These are phyloP conservation scores for Spinellus fusiger DNA, from an alignment of 192 early-diverging fungal genomes.

Conservation along the genomic window DNA sequence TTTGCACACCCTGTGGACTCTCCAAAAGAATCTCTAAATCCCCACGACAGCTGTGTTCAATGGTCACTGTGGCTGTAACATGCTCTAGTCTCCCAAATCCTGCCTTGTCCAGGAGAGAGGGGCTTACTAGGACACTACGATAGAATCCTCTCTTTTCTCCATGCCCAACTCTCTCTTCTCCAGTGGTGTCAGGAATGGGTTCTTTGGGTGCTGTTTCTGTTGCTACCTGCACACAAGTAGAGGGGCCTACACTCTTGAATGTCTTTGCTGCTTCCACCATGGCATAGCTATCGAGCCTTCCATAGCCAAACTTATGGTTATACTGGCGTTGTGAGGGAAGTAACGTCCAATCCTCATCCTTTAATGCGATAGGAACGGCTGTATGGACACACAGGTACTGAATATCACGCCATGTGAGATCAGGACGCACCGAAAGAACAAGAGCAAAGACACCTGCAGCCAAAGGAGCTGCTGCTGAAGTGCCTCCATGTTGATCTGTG, in stretches of 20 bases:
- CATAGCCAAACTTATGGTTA: slow-evolving; percentile 94
- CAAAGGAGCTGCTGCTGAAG: slow-evolving; percentile 92
- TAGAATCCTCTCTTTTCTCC: too few relatives aligned
- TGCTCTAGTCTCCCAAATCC: slow-evolving; percentile 71
- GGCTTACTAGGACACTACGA: too few relatives aligned
- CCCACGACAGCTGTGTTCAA: slow-evolving; percentile 75
- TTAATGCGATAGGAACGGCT: slow-evolving; percentile 63
- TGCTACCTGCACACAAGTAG: slow-evolving; percentile 50
- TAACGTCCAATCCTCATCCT: slow-evolving; percentile 68
- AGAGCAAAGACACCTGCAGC: slow-evolving; percentile 88
- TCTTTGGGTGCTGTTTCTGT: not conserved
- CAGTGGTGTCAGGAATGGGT: slow-evolving; percentile 13
- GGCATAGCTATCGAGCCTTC: slow-evolving; percentile 77
- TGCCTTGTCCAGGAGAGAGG: slow-evolving; percentile 31
- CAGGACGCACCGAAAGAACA: slow-evolving; percentile 79
- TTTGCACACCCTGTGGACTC: slow-evolving; percentile 65
- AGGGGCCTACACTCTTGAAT: slow-evolving; percentile 56
- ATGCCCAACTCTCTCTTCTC: not conserved
- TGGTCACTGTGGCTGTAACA: slow-evolving; percentile 78
- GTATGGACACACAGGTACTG: slow-evolving; percentile 81
- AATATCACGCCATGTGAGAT: slow-evolving; percentile 90
- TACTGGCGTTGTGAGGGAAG: slow-evolving; percentile 68
- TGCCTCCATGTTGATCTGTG: slow-evolving; percentile 81
- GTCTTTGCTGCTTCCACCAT: slow-evolving; percentile 76
- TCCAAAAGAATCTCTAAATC: slow-evolving; percentile 79